Evolutionary conservation across 345 rosid species (phyloP).

Genomic region (Clausena lansium): DNA sequence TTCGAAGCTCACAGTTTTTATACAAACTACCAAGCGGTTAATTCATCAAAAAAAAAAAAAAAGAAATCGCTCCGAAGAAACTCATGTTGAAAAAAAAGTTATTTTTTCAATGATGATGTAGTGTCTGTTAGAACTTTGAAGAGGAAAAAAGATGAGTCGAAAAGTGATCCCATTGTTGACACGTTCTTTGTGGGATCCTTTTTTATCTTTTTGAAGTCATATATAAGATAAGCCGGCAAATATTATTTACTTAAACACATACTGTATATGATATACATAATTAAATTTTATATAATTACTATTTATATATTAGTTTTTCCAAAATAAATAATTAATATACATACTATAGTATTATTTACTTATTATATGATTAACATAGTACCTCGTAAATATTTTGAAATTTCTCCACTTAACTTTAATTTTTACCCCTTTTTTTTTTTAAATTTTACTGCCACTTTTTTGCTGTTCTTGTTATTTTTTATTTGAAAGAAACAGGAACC

Average conservation of each 20-base stretch:
- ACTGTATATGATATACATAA: too few species aligned
- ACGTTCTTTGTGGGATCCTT: not conserved
- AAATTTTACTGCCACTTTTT: not conserved
- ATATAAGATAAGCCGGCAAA: conserved; percentile 24
- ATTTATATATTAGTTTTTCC: too few species aligned
- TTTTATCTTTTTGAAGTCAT: not conserved
- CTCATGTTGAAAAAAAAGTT: not conserved
- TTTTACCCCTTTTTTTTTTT: not conserved
- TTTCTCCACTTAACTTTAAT: not conserved
- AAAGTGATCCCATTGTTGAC: conserved; percentile 21
- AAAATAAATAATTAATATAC: too few species aligned
- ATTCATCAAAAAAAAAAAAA: not conserved
- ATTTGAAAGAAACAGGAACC: conserved; percentile 11
- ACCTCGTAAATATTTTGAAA: too few species aligned
- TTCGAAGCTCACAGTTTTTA: not conserved
- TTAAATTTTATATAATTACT: too few species aligned
- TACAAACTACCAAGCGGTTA: not conserved
- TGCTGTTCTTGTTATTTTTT: not conserved
- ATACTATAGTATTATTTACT: too few species aligned
- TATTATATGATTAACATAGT: too few species aligned
- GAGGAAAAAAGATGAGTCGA: conserved; percentile 8
- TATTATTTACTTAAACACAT: too few species aligned
- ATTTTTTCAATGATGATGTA: conserved; percentile 17
- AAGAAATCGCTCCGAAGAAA: not conserved
- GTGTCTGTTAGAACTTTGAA: conserved; percentile 25